Conservation (phyloP, 2,329 filamentous ascomycete species). For the Sarocladium brachiariae region DNA sequence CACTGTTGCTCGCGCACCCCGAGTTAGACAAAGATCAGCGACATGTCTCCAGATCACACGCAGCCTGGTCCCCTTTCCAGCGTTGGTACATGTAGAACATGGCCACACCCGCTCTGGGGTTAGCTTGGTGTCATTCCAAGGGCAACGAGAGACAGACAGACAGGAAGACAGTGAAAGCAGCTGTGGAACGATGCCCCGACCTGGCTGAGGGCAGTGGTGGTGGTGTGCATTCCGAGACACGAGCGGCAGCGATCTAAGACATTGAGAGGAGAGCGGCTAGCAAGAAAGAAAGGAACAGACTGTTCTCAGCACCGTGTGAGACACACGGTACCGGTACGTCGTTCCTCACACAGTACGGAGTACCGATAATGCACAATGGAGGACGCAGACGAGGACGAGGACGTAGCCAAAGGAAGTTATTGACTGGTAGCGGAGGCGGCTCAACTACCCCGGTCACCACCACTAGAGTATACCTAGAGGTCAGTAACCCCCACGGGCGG, state of each 20-base stretch:
- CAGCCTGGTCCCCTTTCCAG: no score
- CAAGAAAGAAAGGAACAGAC: no score
- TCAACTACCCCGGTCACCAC: neutral
- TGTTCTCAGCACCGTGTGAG: conserved; percentile 4
- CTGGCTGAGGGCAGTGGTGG: neutral
- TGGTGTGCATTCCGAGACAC: neutral
- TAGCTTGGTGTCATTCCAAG: neutral
- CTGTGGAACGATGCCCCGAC: no score
- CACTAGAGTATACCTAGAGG: no score
- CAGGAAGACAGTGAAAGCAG: no score
- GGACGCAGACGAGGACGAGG: no score
- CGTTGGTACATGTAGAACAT: neutral
- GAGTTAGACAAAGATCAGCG: conserved; percentile 4
- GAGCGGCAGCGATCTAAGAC: conserved; percentile 1
- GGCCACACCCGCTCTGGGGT: conserved; percentile 1
- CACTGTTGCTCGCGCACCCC: neutral
- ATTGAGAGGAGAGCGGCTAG: neutral
- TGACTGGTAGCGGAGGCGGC: neutral
- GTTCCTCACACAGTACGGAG: no score
- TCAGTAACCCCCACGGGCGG: no score
- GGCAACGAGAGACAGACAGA: neutral
- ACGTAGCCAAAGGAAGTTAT: no score
- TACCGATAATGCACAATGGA: no score
- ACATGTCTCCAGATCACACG: neutral
- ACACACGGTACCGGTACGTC: conserved; percentile 5